phyloP scores from a whole-genome alignment of 2,329 filamentous ascomycete species.

The Thelonectria olida region DNA sequence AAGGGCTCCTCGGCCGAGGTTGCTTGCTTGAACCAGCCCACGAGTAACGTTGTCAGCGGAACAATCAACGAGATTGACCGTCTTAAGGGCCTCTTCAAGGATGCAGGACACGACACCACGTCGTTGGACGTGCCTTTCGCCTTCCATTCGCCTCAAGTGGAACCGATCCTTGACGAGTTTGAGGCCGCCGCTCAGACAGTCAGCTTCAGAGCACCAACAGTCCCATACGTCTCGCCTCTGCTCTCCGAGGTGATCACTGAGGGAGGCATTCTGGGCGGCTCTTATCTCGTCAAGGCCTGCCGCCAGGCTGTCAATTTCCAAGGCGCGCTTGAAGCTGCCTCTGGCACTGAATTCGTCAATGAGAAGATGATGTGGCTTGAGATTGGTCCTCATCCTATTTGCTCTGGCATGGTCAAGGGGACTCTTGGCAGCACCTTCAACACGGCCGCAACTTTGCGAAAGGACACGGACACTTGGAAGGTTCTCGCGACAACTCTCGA shows the following conservation, averaged over 20 bases:
- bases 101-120: conserved; percentile 54
- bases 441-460: conserved; percentile 68
- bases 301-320: conserved; percentile 74
- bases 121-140: conserved; percentile 61
- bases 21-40: conserved; percentile 80
- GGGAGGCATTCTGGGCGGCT: conserved; percentile 56
- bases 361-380: conserved; percentile 72
- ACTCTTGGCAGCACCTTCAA: conserved; percentile 61
- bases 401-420: conserved; percentile 70
- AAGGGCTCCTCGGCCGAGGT: conserved; percentile 56
- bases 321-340: conserved; percentile 63
- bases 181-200: conserved; percentile 54
- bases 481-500: conserved; percentile 67
- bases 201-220: conserved; percentile 48
- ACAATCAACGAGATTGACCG: conserved; percentile 51
- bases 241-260: conserved; percentile 63
- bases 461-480: conserved; percentile 71
- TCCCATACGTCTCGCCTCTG: conserved; percentile 75
- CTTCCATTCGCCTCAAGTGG: conserved; percentile 63
- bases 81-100: conserved; percentile 48
- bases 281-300: conserved; percentile 69
- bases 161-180: conserved; percentile 67
- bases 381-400: conserved; percentile 74
- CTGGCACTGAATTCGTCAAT: conserved; percentile 58
- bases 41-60: conserved; percentile 76